Evolutionary conservation across 176 grass and related monocot genomes (phyloP).

Genomic region (Zoysia japonica): DNA sequence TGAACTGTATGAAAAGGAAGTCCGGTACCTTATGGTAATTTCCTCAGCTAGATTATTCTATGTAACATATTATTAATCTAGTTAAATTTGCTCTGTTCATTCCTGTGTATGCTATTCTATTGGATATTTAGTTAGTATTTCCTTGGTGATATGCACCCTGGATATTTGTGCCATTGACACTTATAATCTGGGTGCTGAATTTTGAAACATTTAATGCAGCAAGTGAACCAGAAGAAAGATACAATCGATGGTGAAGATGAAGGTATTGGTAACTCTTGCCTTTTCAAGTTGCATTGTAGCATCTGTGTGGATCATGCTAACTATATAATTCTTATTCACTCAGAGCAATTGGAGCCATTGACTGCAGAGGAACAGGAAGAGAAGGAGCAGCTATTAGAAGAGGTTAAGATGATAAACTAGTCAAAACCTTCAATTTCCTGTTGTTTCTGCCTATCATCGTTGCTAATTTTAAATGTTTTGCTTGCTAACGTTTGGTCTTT

Average conservation of each 20-base stretch:
- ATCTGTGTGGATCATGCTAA: slow-evolving; percentile 40
- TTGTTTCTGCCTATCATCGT: not conserved
- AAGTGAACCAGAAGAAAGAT: slow-evolving; percentile 89
- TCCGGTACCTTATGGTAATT: slow-evolving; percentile 89
- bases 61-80: not conserved
- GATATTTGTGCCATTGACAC: slow-evolving; percentile 10
- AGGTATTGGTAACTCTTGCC: slow-evolving; percentile 48
- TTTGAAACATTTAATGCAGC: slow-evolving; percentile 55
- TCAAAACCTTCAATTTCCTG: not conserved
- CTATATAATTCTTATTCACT: slow-evolving; percentile 37
- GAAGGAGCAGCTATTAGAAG: slow-evolving; percentile 82
- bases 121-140: not conserved
- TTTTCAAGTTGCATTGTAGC: slow-evolving; percentile 17
- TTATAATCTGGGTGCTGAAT: slow-evolving; percentile 30
- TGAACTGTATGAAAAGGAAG: slow-evolving; percentile 99
- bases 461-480: not conserved
- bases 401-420: slow-evolving; percentile 44
- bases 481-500: slow-evolving; percentile 16
- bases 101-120: not conserved
- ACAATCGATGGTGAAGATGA: slow-evolving; percentile 95
- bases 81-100: not conserved
- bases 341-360: slow-evolving; percentile 82
- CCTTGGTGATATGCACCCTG: not conserved
- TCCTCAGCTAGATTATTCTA: slow-evolving; percentile 7
- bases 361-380: slow-evolving; percentile 87